Evolutionary conservation across 2,329 filamentous ascomycete genomes (phyloP), one percentile per base, ranked within the genome.

Genomic region (Sporothrix luriei): DNA sequence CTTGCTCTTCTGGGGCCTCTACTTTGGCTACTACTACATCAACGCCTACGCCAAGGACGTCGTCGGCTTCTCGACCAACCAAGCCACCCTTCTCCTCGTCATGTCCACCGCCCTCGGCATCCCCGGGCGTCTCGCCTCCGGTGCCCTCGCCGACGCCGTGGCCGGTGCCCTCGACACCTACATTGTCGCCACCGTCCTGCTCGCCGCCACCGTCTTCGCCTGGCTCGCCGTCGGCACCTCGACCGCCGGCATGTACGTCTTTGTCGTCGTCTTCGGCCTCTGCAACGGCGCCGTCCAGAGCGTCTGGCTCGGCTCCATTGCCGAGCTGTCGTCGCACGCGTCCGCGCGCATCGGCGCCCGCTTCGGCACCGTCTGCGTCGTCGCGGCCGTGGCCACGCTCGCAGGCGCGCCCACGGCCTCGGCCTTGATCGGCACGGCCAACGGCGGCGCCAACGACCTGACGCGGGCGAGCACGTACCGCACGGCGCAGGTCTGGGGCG

Each of bases 41-140:
- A 76, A 76, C 74, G 73, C 74, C 40, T 75, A 76, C 68, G 78
- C 77, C 64, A 73, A 75, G 24, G 75, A 82, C 21, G 75, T 82
- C 21, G 74, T 84, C 24, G 77, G 78, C 59, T 80, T 87, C 69
- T 79, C 81, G 19, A 82, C 84, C 46, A 78, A 79, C 5, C 80
- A 84, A 6, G 84, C 84, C 2, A 82, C 88, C 71, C 82, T 82
- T 33, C 78, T 89, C 2, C 80, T 90, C 1, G 79, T 90, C 59
- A 82, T 88, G 21, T 81, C 84, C 16, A 88, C 89, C 72, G 85
- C 81, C 10, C 78, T 87, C 19, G 86, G 87, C 1, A 80, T 89
- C 3, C 75, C 85, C 0, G 81, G 83, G n/a, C 85, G 87, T 0
- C 76, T 87, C 0, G 72, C 87, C 0, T 82, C 84, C 0, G 84